Conservation (phyloP, 2,329 filamentous ascomycete species). For the Pseudogymnoascus sp. region DNA sequence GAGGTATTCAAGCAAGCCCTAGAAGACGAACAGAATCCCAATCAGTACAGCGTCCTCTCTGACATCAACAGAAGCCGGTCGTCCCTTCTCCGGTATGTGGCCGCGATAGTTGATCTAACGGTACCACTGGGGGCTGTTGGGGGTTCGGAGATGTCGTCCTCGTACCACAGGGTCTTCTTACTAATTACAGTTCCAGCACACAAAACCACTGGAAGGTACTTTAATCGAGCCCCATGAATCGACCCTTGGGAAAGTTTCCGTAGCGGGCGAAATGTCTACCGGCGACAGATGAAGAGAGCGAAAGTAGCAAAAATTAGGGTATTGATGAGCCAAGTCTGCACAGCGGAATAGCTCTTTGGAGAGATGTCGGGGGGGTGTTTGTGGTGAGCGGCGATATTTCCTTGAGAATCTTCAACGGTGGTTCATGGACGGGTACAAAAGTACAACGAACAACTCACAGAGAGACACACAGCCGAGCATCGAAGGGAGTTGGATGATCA, state of each 20-base stretch:
- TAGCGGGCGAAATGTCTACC: not conserved
- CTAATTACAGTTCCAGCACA: constrained; percentile 2
- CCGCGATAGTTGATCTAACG: not conserved
- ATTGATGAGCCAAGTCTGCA: not conserved
- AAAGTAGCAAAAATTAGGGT: not conserved
- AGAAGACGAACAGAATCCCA: not conserved
- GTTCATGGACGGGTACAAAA: constrained; percentile 1
- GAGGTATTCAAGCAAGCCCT: constrained; percentile 2
- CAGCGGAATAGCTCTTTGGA: not conserved
- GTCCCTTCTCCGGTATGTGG: not conserved
- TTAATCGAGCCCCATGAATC: constrained; percentile 5
- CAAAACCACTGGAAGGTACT: not conserved
- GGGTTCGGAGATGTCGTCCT: not conserved
- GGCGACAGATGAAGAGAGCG: not conserved
- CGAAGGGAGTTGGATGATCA: not conserved
- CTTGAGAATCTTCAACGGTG: not conserved
- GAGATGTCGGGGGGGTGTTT: not conserved
- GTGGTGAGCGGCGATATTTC: not conserved
- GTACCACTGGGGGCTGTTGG: not conserved
- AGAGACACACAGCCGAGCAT: not conserved
- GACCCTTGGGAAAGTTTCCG: not conserved
- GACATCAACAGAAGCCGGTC: not conserved
- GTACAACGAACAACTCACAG: constrained; percentile 3
- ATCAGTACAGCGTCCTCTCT: not conserved
- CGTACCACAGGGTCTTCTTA: constrained; percentile 6